Evolutionary conservation across 1,284 basidiomycete genomes (phyloP), one percentile per base, ranked within the genome.

Genomic region (Moesziomyces sp.): DNA sequence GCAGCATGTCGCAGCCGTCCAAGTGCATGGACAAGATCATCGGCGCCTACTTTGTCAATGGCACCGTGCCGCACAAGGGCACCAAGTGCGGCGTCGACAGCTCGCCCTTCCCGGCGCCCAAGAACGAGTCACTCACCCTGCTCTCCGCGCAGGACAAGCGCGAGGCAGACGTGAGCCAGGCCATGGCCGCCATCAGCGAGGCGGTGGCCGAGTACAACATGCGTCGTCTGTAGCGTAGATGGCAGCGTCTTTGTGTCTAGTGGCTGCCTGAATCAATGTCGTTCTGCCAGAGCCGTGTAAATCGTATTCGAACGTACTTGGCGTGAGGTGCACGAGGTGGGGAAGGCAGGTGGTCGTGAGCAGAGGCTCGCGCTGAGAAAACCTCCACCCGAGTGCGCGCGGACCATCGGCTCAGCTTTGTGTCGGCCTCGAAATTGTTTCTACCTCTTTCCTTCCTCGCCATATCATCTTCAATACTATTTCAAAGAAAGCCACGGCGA

Each of bases 1-100:
- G 74, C 65, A 74, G 70, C 28, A 51, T 60, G 45, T 62, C 62
- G 21, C 66, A 66, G 58, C 62, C 66, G 8, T 64, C 59, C 52
- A 67, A 70, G 56, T 78, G 76, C 51, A 68, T 68, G 57, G 52
- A 67, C 60, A 62, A 70, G 56, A 65, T 73, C 24, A 47, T 78
- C 13, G 46, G 57, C 38, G 63, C 76, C 35, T 78, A 76, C 63
- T 76, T 74, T 65, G 58, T 78, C 43, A 45, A 69, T 35, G 76
- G 76, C 28, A 73, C 45, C 6, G 66, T 78, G 11, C 74, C 76
- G 3, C 38, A 65, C 6, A 70, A 66, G 59, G 66, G 66, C 13
- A 57, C 52, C 52, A 70, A 55, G 46, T 74, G 72, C 45, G 72
- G 56, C 23, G 63, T 67, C 14, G 70, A 73, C 24, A 57, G 38